Percentiles rank a stretch among this genome's conserved stretches.
These are phyloP conservation scores for Linum usitatissimum DNA, from an alignment of 345 rosid species.

Conservation along the genomic window DNA sequence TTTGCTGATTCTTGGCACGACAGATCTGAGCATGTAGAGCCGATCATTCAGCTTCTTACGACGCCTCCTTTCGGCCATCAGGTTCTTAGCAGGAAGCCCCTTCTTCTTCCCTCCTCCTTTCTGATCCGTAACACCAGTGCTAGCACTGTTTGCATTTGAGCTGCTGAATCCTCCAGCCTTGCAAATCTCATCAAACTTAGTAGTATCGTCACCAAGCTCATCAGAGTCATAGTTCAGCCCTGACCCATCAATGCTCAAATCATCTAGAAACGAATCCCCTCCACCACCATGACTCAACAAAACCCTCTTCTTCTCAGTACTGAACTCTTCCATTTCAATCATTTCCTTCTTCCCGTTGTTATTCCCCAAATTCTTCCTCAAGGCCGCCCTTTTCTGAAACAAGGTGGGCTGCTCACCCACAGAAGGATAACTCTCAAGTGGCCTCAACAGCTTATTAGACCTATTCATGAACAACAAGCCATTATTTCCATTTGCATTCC, in stretches of 20 bases:
- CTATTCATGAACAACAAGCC: conserved; percentile 27
- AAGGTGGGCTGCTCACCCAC: conserved; percentile 49
- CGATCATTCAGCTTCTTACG: conserved; percentile 57
- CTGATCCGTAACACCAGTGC: conserved; percentile 28
- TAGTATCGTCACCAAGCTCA: conserved; percentile 32
- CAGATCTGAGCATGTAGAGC: conserved; percentile 81
- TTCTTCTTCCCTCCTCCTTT: conserved; percentile 35
- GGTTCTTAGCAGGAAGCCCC: conserved; percentile 58
- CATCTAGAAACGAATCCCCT: conserved; percentile 22
- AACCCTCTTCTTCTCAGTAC: conserved; percentile 27
- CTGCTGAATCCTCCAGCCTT: conserved; percentile 32
- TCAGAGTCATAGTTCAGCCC: conserved; percentile 49
- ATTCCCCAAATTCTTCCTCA: conserved; percentile 37
- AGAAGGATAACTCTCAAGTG: conserved; percentile 38
- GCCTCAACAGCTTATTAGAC: conserved; percentile 40
- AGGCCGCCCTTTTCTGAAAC: conserved; percentile 50
- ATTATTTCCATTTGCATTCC: conserved; percentile 18
- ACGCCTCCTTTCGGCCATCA: conserved; percentile 66
- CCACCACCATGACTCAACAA: conserved; percentile 11
- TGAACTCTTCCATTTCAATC: conserved; percentile 16
- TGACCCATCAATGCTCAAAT: conserved; percentile 39
- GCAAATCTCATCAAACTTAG: conserved; percentile 29
- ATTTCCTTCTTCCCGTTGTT: conserved; percentile 35
- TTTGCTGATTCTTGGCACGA: conserved; percentile 98
- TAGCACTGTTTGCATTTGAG: conserved; percentile 35